Evolutionary conservation across 352 stramenopile genomes (phyloP), one percentile per base, ranked within the genome.

Genomic region (Discostella stelligera): DNA sequence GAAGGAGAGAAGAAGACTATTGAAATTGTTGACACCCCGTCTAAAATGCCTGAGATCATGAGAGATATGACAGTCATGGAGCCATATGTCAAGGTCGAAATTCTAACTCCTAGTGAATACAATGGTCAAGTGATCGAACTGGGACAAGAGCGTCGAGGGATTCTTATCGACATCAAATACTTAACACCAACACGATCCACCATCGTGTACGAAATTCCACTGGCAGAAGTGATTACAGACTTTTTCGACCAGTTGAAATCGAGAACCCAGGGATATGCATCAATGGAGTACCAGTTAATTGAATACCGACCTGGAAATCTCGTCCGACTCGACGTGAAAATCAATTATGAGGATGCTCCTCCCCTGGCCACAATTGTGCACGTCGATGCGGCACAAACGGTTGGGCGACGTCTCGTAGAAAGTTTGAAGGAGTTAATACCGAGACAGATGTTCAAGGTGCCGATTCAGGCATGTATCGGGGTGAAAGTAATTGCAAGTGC

Each of bases 161-260:
- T 85, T 49, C 72, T 96, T n/a, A 88, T 89, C 30, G 96, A 99
- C 71, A 97, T 98, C 58, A 98, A 98, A 74, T 98, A 98, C 77
- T 88, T 99, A 7, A 98, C 98, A 27, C 95, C 98, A 58, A 97
- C 92, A 48, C 91, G 87, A 64, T 92, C 88, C 37, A 93, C 86
- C 9, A 93, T 92, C 65, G 66, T 90, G 4, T 94, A 94, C 52
- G 86, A 94, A 65, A 69, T 94, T 23, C 96, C 97, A 46, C 96
- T 97, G 88, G 94, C 96, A 71, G 97, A 99, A 89, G 96, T 99
- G 11, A 98, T 99, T 58, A 98, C 93, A 6, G 98, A 99, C 84
- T 99, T 99, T 66, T 99, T 99, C 86, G 73, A 99, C 87, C 93
- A 98, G 79, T 86, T 99, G 20, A 99, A 99, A 92, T 98, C 94